phyloP scores from a whole-genome alignment of 371 early-diverging fungal genomes.

The Actinomortierella ambigua region DNA sequence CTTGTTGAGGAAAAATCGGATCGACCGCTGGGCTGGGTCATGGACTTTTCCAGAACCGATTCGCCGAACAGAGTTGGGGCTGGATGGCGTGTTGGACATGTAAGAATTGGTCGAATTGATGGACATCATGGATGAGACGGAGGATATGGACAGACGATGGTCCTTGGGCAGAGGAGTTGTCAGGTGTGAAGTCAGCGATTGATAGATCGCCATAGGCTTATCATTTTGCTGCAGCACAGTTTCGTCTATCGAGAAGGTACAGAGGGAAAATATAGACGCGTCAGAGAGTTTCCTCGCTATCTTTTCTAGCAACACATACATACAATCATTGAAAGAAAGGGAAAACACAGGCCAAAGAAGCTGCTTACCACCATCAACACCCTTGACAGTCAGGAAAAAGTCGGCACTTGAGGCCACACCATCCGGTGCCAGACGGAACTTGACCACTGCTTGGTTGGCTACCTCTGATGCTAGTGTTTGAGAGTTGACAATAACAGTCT shows the following conservation, averaged over 20 bases:
- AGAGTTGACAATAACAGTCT: conserved; percentile 53
- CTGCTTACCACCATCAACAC: conserved; percentile 61
- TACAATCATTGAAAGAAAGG: background rate
- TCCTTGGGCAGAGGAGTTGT: conserved; percentile 61
- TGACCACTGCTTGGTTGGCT: conserved; percentile 53
- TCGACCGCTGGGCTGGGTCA: conserved; percentile 33
- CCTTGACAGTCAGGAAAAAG: conserved; percentile 58
- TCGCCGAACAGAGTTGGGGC: conserved; percentile 18
- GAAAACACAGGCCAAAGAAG: background rate
- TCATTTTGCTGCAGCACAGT: conserved; percentile 59
- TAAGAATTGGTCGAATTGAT: conserved; percentile 23
- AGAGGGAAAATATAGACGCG: background rate
- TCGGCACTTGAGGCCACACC: conserved; percentile 48
- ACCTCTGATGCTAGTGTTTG: conserved; percentile 57
- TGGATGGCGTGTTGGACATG: background rate
- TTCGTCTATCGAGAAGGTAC: conserved; percentile 48
- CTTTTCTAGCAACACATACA: background rate
- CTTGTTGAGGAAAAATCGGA: conserved; percentile 59
- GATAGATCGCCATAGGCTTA: conserved; percentile 63
- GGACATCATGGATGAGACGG: conserved; percentile 46
- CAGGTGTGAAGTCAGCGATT: conserved; percentile 61
- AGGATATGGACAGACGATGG: conserved; percentile 44
- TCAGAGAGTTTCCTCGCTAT: conserved; percentile 1
- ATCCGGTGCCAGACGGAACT: conserved; percentile 52
- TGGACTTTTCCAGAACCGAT: conserved; percentile 15